Percentiles rank a stretch among this genome's conserved stretches.
These are phyloP conservation scores for Crithidia mellificae DNA, from an alignment of 208 protist species.

Conservation along the genomic window DNA sequence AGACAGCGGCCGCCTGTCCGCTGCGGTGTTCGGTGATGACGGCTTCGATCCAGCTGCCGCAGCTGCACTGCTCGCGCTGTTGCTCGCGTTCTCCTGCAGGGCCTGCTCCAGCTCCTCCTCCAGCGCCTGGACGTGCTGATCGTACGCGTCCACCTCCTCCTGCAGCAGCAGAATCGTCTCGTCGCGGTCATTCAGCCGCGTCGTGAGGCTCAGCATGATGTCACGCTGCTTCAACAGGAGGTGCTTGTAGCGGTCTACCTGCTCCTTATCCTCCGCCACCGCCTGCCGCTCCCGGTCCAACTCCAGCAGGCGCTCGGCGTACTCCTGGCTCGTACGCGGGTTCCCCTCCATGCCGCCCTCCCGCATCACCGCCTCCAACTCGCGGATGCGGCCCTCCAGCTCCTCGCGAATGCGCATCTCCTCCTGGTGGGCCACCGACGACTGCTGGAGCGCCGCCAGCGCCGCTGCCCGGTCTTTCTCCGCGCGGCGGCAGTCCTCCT, in stretches of 20 bases:
- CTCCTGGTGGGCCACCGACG: slow-evolving; percentile 46
- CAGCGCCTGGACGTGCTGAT: slow-evolving; percentile 72
- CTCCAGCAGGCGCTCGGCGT: slow-evolving; percentile 70
- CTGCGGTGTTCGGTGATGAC: not conserved
- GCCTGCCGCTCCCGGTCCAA: slow-evolving; percentile 80
- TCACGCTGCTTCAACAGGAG: slow-evolving; percentile 96
- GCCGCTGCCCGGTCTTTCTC: slow-evolving; percentile 58
- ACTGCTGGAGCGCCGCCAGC: slow-evolving; percentile 52
- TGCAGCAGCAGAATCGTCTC: slow-evolving; percentile 88
- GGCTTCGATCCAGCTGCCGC: not conserved
- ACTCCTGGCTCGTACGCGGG: slow-evolving; percentile 56
- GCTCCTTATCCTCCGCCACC: slow-evolving; percentile 89
- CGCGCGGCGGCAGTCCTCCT: slow-evolving; percentile 39
- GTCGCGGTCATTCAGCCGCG: slow-evolving; percentile 92
- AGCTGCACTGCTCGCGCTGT: not conserved
- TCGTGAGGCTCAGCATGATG: slow-evolving; percentile 95
- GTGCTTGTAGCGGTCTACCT: slow-evolving; percentile 95
- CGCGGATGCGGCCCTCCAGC: slow-evolving; percentile 55
- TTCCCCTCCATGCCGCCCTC: slow-evolving; percentile 54
- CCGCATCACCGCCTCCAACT: slow-evolving; percentile 56
- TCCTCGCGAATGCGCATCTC: slow-evolving; percentile 42
- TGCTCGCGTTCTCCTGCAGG: slow-evolving; percentile 5
- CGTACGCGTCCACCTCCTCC: slow-evolving; percentile 87
- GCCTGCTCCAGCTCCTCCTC: slow-evolving; percentile 60
- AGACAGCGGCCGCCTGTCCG: slow-evolving; percentile 11